phyloP scores from a whole-genome alignment of 106 monocot species.

The Dendrobium officinale region DNA sequence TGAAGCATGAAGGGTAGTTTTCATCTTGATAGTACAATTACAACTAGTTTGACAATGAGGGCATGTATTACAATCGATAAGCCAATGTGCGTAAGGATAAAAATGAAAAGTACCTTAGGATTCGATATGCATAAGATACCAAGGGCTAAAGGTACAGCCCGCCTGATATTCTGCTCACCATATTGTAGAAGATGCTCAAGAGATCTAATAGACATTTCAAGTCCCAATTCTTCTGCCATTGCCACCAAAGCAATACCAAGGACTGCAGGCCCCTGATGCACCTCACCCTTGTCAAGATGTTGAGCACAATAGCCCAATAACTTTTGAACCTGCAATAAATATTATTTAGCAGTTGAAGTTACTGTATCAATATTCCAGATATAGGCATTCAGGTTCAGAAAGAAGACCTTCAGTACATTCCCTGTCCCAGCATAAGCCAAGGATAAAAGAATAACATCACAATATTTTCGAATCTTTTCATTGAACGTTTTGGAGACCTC shows the following conservation, averaged over 20 bases:
- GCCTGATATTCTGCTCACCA: constrained; percentile 93
- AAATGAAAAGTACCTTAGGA: constrained; percentile 53
- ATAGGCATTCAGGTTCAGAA: not conserved
- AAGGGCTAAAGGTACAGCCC: constrained; percentile 89
- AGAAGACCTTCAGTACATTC: constrained; percentile 87
- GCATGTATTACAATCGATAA: not conserved
- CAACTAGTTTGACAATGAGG: too few relatives aligned
- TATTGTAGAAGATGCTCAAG: constrained; percentile 89
- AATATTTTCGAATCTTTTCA: constrained; percentile 88
- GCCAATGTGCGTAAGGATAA: not conserved
- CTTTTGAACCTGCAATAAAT: constrained; percentile 80
- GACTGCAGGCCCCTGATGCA: constrained; percentile 91
- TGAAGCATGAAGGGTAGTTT: too few relatives aligned
- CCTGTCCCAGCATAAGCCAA: constrained; percentile 98
- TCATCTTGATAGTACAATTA: too few relatives aligned
- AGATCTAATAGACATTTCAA: constrained; percentile 89
- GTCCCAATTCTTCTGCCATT: constrained; percentile 96
- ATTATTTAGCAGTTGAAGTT: not conserved
- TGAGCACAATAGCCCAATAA: constrained; percentile 82
- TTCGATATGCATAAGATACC: constrained; percentile 95
- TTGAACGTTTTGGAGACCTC: constrained; percentile 95
- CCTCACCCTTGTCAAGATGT: constrained; percentile 94
- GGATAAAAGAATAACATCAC: constrained; percentile 90
- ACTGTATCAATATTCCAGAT: not conserved
- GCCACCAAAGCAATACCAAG: constrained; percentile 95